These are phyloP conservation scores for Metschnikowia vanudenii DNA, from an alignment of 805 yeast genomes.

Conservation along the genomic window DNA sequence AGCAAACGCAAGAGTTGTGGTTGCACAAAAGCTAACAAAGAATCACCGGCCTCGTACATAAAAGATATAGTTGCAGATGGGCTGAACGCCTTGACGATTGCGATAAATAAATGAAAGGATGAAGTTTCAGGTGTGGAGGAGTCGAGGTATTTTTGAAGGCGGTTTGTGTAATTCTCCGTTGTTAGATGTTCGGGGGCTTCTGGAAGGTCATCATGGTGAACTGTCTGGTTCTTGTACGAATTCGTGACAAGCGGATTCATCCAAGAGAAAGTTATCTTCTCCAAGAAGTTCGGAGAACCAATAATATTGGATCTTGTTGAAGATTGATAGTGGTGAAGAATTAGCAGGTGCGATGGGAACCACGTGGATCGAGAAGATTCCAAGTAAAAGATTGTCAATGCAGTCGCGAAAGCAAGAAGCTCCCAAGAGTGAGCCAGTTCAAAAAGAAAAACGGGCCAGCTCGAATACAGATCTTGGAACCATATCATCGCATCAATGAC, in stretches of 20 bases:
- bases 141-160: conserved; percentile 21
- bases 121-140: conserved; percentile 6
- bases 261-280: conserved; percentile 46
- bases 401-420: conserved; percentile 21
- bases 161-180: conserved; percentile 20
- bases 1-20: conserved; percentile 76
- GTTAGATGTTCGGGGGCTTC: conserved; percentile 27
- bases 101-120: conserved; percentile 14
- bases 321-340: conserved; percentile 30
- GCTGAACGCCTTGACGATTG: conserved; percentile 30
- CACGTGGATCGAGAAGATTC: conserved; percentile 35
- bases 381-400: conserved; percentile 33
- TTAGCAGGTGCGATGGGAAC: conserved; percentile 42
- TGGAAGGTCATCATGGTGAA: conserved; percentile 30
- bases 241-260: conserved; percentile 45
- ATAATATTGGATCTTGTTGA: conserved; percentile 8
- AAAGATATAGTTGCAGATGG: conserved; percentile 23
- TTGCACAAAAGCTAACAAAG: conserved; percentile 55
- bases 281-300: conserved; percentile 32
- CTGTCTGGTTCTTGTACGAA: conserved; percentile 37
- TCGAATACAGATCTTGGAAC: conserved; percentile 29
- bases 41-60: conserved; percentile 24
- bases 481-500: conserved; percentile 21
- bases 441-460: conserved; percentile 22
- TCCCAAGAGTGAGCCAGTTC: conserved; percentile 8